Conservation (phyloP, 257 asterid genomes). For the Solanum megistacrolobum region DNA sequence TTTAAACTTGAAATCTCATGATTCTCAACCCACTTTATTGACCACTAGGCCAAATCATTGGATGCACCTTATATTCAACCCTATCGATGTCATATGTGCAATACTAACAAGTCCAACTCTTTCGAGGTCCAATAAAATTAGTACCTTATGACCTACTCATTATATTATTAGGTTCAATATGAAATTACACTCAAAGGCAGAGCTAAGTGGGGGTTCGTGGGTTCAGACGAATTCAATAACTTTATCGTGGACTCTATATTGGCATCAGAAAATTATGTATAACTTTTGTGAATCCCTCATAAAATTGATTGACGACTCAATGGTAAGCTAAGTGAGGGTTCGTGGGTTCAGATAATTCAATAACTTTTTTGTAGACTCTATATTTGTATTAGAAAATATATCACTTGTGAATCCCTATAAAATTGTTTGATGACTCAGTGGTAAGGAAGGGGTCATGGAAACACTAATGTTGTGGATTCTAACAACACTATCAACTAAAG, state of each 20-base stretch:
- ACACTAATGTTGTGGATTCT: neutral
- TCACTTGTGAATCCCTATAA: neutral
- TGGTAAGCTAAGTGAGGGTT: neutral
- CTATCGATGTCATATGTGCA: neutral
- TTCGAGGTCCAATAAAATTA: neutral
- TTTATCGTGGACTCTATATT: neutral
- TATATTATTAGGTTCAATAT: neutral
- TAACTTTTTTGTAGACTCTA: neutral
- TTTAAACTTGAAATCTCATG: neutral
- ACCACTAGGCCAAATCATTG: neutral
- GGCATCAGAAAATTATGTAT: neutral
- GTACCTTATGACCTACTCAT: neutral
- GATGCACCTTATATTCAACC: neutral
- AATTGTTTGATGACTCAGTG: neutral
- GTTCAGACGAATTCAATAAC: neutral
- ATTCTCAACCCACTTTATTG: neutral
- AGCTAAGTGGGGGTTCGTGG: neutral
- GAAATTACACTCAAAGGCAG: neutral
- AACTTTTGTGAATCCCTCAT: neutral
- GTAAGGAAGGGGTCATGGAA: neutral
- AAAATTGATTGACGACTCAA: neutral
- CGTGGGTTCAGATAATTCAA: neutral
- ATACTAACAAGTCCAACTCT: neutral
- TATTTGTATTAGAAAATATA: too few relatives aligned
- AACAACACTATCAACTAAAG: neutral